Conservation (phyloP, 768 basidiomycete species). For the Amanita inopinata region DNA sequence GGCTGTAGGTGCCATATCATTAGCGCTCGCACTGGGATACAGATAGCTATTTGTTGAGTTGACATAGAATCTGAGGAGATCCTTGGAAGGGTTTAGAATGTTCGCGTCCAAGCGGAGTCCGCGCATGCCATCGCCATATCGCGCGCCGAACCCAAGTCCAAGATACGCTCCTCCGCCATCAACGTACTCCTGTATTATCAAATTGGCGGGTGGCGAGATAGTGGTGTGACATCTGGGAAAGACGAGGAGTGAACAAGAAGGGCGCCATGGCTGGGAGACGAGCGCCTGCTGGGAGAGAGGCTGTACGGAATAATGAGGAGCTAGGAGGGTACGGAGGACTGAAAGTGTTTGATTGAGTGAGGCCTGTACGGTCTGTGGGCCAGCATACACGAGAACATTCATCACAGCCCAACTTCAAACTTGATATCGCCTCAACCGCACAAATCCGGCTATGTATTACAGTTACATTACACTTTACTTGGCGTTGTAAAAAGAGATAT, state of each 20-base stretch:
- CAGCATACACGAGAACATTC: slow-evolving; percentile 71
- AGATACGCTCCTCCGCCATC: slow-evolving; percentile 63
- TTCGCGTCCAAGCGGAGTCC: slow-evolving; percentile 28
- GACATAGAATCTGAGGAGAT: slow-evolving; percentile 28
- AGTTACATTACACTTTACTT: no score
- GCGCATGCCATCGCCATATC: slow-evolving; percentile 25
- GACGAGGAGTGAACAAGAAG: slow-evolving; percentile 69
- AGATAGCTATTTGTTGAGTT: slow-evolving; percentile 23
- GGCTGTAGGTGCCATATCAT: slow-evolving; percentile 9
- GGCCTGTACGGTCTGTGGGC: slow-evolving; percentile 44
- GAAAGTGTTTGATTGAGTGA: slow-evolving; percentile 33
- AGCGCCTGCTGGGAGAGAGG: slow-evolving; percentile 49
- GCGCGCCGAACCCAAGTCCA: slow-evolving; percentile 51
- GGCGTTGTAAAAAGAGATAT: neutral
- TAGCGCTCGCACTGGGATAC: slow-evolving; percentile 17
- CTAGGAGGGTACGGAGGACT: slow-evolving; percentile 45
- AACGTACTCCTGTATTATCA: slow-evolving; percentile 49
- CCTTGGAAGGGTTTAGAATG: slow-evolving; percentile 18
- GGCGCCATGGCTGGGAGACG: slow-evolving; percentile 64
- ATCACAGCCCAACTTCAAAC: no score
- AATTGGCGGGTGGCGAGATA: slow-evolving; percentile 26
- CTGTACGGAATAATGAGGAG: slow-evolving; percentile 74
- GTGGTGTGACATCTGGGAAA: slow-evolving; percentile 53
- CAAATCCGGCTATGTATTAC: no score
- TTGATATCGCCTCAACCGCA: no score